Base-by-base conservation (phyloP, 2,329 filamentous ascomycete species). In the Ophiostoma sp. region DNA sequence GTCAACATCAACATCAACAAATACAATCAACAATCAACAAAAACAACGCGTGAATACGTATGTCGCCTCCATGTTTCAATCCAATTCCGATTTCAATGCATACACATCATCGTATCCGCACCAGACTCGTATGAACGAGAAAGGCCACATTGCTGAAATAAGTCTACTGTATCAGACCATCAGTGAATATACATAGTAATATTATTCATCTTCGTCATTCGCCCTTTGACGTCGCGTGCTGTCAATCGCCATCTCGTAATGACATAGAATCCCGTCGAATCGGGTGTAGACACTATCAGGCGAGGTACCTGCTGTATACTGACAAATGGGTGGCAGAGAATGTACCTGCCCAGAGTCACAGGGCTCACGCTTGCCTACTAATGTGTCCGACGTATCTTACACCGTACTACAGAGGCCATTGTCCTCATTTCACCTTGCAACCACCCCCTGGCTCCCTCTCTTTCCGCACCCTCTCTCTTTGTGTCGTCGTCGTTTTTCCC, bases 371-470 rank as follows among this genome's bases (percentile, higher is more conserved):
- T 48, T 48, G 17, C 35, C 35, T 65, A 31, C 35, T 3, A 27
- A 31, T 31, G 27, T 31, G 27, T 31, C 27, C 27, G 27, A 31
- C 27, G 27, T 31, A 31, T 31, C 27, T 3, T 31, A 31, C 27
- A 31, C 27, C 27, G 27, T 31, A 31, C 27, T 31, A 31, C 27
- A 31, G 27, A 31, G 27, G 54, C 54, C 54, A 60, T 60, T 60
- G 54, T 65, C 20, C 62, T 65, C 62, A 65, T 65, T 65, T 65
- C 35, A 39, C 33, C 62, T 39, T 67, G 36, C 65, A 67, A 67
- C 36, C 65, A 67, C 65, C 62, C 62, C 62, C 62, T 65, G 62
- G 62, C 62, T 48, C 20, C 44, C 44, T 48, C 44, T 48, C 44
- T 10, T 48, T 48, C 41, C 17, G 41, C 41, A 5, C 17, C 5